Conservation (phyloP, 192 early-diverging fungal species). For the Phlyctochytrium bullatum region DNA sequence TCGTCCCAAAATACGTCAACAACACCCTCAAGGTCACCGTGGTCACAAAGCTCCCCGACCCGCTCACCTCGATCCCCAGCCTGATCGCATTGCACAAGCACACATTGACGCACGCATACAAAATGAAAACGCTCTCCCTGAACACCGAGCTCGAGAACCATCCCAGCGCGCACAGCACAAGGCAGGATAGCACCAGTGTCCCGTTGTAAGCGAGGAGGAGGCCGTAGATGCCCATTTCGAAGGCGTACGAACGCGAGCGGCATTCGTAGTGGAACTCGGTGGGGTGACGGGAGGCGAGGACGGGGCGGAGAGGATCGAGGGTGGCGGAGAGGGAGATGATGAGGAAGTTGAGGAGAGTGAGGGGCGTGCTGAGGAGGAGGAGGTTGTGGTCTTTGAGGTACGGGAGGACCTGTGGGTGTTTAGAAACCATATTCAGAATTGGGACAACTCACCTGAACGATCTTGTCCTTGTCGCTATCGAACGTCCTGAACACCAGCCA, state of each 20-base stretch:
- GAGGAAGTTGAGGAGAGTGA: conserved; percentile 1
- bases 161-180: not conserved
- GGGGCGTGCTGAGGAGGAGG: not conserved
- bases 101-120: not conserved
- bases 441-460: not conserved
- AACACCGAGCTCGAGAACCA: not conserved
- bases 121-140: conserved; percentile 2
- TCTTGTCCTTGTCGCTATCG: not conserved
- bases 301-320: not conserved
- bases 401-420: not conserved
- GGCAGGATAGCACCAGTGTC: not conserved
- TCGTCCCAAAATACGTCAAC: not conserved
- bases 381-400: not conserved
- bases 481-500: not conserved
- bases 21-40: not conserved
- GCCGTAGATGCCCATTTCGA: not conserved
- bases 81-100: not conserved
- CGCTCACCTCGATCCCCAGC: not conserved
- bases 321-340: not conserved
- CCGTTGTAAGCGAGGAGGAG: not conserved
- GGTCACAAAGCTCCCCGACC: not conserved
- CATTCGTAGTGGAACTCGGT: conserved; percentile 3
- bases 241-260: not conserved
- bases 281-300: not conserved
- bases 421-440: not conserved